Conservation (phyloP, 805 yeast genomes). For the Yarrowia sp. region DNA sequence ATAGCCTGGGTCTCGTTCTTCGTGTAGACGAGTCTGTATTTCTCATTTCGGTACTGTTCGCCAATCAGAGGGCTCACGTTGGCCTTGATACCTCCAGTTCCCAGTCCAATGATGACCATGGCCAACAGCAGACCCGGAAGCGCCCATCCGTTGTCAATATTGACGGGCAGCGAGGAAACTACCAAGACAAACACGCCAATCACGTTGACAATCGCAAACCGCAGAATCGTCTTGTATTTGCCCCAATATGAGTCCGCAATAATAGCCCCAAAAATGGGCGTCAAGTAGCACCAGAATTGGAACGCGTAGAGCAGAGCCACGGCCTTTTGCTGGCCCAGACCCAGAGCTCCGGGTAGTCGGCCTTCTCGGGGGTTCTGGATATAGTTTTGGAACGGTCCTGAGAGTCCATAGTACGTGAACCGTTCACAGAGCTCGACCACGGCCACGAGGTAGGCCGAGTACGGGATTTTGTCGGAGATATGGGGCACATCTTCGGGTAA, state of each 20-base stretch:
- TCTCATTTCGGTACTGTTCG: constrained; percentile 69
- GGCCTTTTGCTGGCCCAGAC: constrained; percentile 67
- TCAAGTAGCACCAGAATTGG: constrained; percentile 81
- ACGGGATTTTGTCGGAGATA: constrained; percentile 60
- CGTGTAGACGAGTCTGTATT: constrained; percentile 64
- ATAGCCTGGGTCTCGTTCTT: constrained; percentile 59
- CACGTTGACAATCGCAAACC: constrained; percentile 65
- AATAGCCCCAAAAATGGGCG: constrained; percentile 80
- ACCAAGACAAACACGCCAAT: constrained; percentile 69
- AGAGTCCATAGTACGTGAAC: constrained; percentile 78
- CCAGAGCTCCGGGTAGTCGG: constrained; percentile 60
- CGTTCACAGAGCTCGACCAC: constrained; percentile 82
- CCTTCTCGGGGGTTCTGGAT: constrained; percentile 56
- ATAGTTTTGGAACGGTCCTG: constrained; percentile 79
- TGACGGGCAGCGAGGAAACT: constrained; percentile 70
- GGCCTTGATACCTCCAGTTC: constrained; percentile 82
- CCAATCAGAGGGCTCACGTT: constrained; percentile 81
- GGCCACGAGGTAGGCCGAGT: constrained; percentile 66
- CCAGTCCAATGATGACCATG: constrained; percentile 69
- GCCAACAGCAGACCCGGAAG: constrained; percentile 67
- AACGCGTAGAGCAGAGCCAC: constrained; percentile 75
- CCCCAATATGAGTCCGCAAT: constrained; percentile 78
- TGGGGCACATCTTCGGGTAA: constrained; percentile 45
- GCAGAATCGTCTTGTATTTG: constrained; percentile 69
- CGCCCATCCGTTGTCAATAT: constrained; percentile 58